Percentiles rank a stretch among this genome's conserved stretches.
phyloP scores from a whole-genome alignment of 108 stramenopile species.

The Nannochloropsis salina region DNA sequence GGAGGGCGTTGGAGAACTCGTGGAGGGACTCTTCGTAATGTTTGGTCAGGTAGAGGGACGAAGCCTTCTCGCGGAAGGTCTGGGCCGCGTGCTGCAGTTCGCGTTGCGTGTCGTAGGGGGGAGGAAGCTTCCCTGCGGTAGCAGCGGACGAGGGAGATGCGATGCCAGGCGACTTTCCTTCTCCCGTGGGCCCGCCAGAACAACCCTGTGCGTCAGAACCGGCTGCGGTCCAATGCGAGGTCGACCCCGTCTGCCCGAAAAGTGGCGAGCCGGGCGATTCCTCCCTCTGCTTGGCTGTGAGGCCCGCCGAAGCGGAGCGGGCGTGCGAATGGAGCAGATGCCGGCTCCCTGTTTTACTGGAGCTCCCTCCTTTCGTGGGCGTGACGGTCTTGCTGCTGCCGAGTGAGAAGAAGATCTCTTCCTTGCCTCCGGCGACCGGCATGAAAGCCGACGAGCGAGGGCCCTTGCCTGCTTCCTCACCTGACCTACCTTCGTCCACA shows the following conservation, averaged over 20 bases:
- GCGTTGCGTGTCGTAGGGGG: not conserved
- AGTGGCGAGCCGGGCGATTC: too few species aligned
- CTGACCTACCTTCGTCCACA: not conserved
- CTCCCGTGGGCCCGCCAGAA: too few species aligned
- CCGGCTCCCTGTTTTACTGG: not conserved
- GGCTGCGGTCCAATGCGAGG: too few species aligned
- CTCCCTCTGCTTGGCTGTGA: too few species aligned
- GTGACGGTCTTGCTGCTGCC: not conserved
- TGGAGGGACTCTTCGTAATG: conserved; percentile 24
- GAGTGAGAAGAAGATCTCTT: not conserved
- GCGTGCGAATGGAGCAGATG: not conserved
- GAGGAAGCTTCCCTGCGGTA: not conserved
- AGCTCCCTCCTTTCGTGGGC: not conserved
- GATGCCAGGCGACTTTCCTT: too few species aligned
- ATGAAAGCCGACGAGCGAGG: not conserved
- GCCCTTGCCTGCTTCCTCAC: not conserved
- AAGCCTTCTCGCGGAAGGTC: not conserved
- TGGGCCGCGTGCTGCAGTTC: not conserved
- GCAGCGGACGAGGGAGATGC: not conserved
- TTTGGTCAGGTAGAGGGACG: not conserved
- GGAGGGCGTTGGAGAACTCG: conserved; percentile 22
- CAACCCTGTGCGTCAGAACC: too few species aligned
- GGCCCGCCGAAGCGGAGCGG: not conserved
- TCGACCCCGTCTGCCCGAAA: too few species aligned
- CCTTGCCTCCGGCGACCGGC: not conserved